Percentiles rank a stretch among this genome's conserved stretches.
These are phyloP conservation scores for Trichophyton schoenleinii DNA, from an alignment of 2,329 filamentous ascomycete species.

Conservation along the genomic window DNA sequence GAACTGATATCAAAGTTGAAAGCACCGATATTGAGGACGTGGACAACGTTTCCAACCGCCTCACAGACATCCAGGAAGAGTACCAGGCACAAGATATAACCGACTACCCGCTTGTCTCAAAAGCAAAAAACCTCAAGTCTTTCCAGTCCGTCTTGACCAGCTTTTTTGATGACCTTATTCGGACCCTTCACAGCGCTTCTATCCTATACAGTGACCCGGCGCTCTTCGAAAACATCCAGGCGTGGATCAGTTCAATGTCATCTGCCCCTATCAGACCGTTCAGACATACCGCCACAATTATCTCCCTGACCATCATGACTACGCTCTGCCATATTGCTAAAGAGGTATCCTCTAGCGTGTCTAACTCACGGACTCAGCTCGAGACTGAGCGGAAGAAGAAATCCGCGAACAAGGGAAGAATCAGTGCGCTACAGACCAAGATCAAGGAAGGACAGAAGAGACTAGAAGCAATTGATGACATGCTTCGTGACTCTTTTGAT, in stretches of 20 bases:
- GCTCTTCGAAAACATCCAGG: conserved; percentile 75
- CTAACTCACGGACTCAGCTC: conserved; percentile 64
- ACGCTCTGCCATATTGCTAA: conserved; percentile 62
- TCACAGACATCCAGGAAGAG: conserved; percentile 75
- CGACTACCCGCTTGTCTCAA: conserved; percentile 85
- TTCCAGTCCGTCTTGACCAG: conserved; percentile 66
- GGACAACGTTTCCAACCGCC: conserved; percentile 66
- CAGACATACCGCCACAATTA: conserved; percentile 81
- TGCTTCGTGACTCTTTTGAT: conserved; percentile 78
- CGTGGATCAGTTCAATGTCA: conserved; percentile 86
- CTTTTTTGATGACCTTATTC: conserved; percentile 68
- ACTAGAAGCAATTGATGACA: conserved; percentile 55
- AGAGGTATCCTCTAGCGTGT: conserved; percentile 57
- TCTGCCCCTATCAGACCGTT: conserved; percentile 79
- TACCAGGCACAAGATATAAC: conserved; percentile 73
- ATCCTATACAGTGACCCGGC: conserved; percentile 63
- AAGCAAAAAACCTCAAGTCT: conserved; percentile 58
- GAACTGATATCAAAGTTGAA: conserved; percentile 67
- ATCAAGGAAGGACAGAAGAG: conserved; percentile 58
- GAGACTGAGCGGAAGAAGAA: conserved; percentile 63
- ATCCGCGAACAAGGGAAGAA: conserved; percentile 63
- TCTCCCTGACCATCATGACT: conserved; percentile 66
- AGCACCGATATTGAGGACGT: conserved; percentile 77
- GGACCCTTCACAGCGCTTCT: conserved; percentile 68
- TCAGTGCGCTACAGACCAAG: conserved; percentile 59